These are phyloP conservation scores for Pseudogymnoascus sp. DNA, from an alignment of 2,329 filamentous ascomycete genomes.

Conservation along the genomic window DNA sequence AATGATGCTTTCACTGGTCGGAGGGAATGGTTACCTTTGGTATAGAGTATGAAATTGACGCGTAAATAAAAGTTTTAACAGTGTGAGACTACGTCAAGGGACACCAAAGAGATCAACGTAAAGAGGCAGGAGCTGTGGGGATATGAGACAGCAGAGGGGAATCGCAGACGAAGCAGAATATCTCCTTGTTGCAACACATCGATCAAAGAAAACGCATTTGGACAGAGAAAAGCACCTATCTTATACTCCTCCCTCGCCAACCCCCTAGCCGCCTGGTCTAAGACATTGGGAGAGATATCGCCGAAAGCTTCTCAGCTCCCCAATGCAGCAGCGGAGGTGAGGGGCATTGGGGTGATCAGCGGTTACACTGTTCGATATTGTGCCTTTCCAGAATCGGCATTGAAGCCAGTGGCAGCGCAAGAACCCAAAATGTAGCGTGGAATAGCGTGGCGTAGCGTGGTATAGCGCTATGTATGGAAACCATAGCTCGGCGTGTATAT, in stretches of 20 bases:
- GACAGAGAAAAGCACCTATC: conserved; percentile 2
- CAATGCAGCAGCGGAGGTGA: background rate
- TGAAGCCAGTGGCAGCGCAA: background rate
- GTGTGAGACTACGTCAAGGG: background rate
- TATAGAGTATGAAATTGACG: background rate
- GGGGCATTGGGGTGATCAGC: background rate
- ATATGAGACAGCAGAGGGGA: background rate
- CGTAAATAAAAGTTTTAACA: background rate
- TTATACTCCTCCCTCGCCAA: background rate
- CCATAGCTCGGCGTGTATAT: background rate
- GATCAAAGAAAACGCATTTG: background rate
- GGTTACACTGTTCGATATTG: background rate
- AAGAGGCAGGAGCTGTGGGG: background rate
- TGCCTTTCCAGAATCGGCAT: background rate
- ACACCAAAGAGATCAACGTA: background rate
- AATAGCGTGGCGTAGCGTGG: background rate
- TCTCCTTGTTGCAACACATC: background rate
- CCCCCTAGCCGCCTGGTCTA: background rate
- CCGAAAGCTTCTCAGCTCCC: background rate
- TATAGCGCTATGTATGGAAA: background rate
- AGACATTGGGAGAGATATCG: background rate
- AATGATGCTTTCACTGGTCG: background rate
- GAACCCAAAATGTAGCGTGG: background rate
- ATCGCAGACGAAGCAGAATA: background rate
- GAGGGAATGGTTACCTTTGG: background rate